Base-by-base conservation (phyloP, 2,329 filamentous ascomycete species). In the Xylariaceae sp. region DNA sequence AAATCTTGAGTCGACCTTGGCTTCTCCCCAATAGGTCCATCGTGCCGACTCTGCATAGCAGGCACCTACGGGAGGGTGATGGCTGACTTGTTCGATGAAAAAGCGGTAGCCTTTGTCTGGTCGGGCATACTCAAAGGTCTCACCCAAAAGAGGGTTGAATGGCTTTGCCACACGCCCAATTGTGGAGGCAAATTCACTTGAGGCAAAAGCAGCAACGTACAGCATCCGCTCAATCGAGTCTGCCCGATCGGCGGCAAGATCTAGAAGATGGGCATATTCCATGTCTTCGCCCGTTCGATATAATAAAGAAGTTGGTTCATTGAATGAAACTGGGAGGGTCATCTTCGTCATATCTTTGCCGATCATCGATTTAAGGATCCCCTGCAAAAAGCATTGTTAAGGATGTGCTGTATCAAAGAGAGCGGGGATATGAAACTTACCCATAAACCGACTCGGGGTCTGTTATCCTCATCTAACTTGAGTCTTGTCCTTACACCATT, bases 291-390 rank as follows among this genome's bases (percentile, higher is more conserved):
- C 90, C 43, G 95, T 92, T 68, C 94, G 89, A 71, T 97, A 94
- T 6, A 99, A 80, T 9, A 99, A 77, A 4, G 94, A 97, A 0
- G 94, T 99, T 0, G 94, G 94, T 72, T 99, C 94, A 73, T 99
- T 99, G 77, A 99, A 97, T 0, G 94, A 96, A 2, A 99, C 94
- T 0, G 94, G 94, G 26, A 99, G 76, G 0, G 94, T 97, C 92
- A 99, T 99, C 76, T 95, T 97, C 39, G 94, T 97, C 94, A 99
- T 97, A 68, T 99, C 94, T 71, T 99, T 97, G 60, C 94, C 94
- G 72, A 99, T 96, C 94, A 99, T 97, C 27, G 92, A 97, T 75
- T 97, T 99, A 60, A 99, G 76, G 64, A 99, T 96, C 62, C 88
- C 87, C 91, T 96, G 61, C 9, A 53, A 26, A 57, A 12, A 43